These are phyloP conservation scores for Ettlia oleoabundans DNA, from an alignment of 139 green algal species.

Conservation along the genomic window DNA sequence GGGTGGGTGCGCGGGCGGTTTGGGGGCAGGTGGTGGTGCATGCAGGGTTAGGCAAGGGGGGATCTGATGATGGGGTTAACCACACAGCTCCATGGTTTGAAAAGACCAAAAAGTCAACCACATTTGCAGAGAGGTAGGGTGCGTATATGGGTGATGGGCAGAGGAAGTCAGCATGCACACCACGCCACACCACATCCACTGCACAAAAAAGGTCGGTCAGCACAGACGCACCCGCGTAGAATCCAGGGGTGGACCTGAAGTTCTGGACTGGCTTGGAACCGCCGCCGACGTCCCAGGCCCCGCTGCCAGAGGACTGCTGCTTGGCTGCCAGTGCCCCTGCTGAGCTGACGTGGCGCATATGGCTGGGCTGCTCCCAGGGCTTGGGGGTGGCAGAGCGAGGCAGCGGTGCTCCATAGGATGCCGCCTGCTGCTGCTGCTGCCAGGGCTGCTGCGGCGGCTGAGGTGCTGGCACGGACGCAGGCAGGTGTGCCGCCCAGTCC, in stretches of 20 bases:
- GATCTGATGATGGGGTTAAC: no score
- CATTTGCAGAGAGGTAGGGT: no score
- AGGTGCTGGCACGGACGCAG: neutral
- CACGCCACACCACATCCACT: no score
- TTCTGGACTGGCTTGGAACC: neutral
- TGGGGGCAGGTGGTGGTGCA: no score
- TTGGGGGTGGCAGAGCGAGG: neutral
- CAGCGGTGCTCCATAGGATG: neutral
- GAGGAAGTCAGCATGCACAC: no score
- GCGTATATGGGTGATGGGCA: no score
- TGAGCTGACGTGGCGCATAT: neutral
- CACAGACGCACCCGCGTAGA: conserved; percentile 18
- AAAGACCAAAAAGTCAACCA: no score
- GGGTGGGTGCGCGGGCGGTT: no score
- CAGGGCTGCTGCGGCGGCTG: neutral
- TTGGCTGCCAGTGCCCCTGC: neutral
- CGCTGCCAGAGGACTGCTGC: conserved; percentile 1
- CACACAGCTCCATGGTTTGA: no score
- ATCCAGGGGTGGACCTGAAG: conserved; percentile 4
- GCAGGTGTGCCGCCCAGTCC: conserved; percentile 18
- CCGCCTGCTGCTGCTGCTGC: neutral
- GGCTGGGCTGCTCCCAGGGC: conserved; percentile 1
- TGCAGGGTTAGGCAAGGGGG: no score
- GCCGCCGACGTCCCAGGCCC: neutral
- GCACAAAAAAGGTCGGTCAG: no score